These are phyloP conservation scores for Talaromyces pinophilus DNA, from an alignment of 2,329 filamentous ascomycete genomes.

Conservation along the genomic window DNA sequence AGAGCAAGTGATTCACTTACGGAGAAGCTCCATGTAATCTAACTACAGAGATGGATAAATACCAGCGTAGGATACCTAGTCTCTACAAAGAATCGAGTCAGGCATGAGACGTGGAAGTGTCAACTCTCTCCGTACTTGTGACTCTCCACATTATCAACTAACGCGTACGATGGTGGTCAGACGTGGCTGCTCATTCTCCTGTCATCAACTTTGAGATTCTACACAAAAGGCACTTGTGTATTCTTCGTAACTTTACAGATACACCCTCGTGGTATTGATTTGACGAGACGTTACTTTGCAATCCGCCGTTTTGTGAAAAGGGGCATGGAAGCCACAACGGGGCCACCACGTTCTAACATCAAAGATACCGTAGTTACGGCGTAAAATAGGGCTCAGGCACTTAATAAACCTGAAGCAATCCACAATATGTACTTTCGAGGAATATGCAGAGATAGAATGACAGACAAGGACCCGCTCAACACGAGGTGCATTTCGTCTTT, in stretches of 20 bases:
- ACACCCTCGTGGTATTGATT: neutral
- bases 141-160: neutral
- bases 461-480: neutral
- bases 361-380: neutral
- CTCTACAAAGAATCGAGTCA: neutral
- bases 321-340: neutral
- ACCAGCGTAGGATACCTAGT: neutral
- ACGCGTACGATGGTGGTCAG: neutral
- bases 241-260: neutral
- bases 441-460: neutral
- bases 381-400: neutral
- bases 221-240: neutral
- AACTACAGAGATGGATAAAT: neutral
- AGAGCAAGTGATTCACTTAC: neutral
- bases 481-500: conserved; percentile 8
- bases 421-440: neutral
- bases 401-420: neutral
- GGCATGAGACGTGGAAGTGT: neutral
- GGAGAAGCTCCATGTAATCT: neutral
- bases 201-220: neutral
- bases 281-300: neutral
- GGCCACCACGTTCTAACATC: neutral
- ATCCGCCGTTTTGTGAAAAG: neutral
- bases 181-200: neutral
- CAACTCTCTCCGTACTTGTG: neutral